Evolutionary conservation across 345 rosid genomes (phyloP).

Genomic region (Sisymbrium altissimum): DNA sequence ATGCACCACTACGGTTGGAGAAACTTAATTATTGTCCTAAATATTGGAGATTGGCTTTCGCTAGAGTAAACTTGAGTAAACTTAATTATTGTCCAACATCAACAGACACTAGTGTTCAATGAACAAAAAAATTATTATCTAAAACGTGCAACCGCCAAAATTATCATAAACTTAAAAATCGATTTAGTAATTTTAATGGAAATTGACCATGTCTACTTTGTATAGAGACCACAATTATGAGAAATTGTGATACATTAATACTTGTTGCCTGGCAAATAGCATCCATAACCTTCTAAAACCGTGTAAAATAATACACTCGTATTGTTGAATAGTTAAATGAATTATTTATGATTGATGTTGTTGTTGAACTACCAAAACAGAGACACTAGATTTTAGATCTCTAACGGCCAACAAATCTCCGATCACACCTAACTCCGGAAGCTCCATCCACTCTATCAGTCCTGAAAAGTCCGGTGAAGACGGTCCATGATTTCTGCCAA

Average conservation of each 20-base stretch:
- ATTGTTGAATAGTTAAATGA: background rate
- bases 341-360: background rate
- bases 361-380: constrained; percentile 27
- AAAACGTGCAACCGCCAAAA: too few relatives aligned
- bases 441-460: constrained; percentile 11
- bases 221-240: too few relatives aligned
- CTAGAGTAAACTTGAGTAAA: too few relatives aligned
- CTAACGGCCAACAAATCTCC: constrained; percentile 19
- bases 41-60: too few relatives aligned
- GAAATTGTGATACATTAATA: background rate
- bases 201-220: too few relatives aligned
- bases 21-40: too few relatives aligned
- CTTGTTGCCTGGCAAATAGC: background rate
- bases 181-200: too few relatives aligned
- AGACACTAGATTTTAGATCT: constrained; percentile 6
- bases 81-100: too few relatives aligned
- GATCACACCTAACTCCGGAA: constrained; percentile 21
- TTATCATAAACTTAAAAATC: too few relatives aligned
- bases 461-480: background rate
- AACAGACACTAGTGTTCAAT: too few relatives aligned
- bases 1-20: too few relatives aligned
- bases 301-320: background rate
- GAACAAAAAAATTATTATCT: too few relatives aligned
- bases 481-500: constrained; percentile 9
- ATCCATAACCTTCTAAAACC: background rate